Evolutionary conservation across 345 rosid species (phyloP).

Genomic region (Euphorbia lathyris): DNA sequence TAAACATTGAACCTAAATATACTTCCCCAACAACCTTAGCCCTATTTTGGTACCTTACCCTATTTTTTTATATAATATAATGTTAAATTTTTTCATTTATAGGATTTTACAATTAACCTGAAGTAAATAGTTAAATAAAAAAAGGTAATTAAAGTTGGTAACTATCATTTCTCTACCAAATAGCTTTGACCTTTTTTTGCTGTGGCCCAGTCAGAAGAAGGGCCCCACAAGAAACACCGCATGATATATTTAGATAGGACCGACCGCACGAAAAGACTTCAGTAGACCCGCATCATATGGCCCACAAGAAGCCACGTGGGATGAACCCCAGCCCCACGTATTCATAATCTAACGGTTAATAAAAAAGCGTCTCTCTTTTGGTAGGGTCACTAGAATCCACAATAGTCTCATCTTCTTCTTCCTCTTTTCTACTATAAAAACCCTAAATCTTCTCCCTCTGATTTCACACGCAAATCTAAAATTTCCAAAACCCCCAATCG

Average conservation of each 20-base stretch:
- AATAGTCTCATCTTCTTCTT: not conserved
- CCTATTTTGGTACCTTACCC: no score
- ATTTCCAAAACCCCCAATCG: not conserved
- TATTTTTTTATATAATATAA: no score
- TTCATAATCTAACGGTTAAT: not conserved
- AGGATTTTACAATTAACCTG: no score
- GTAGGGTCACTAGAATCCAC: conserved; percentile 21
- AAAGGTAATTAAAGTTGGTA: no score
- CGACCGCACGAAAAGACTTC: not conserved
- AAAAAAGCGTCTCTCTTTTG: not conserved
- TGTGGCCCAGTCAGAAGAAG: not conserved
- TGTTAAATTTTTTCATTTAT: no score
- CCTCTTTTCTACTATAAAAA: conserved; percentile 1
- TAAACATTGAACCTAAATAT: no score
- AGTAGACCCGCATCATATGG: not conserved
- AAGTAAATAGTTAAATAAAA: no score
- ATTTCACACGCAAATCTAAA: not conserved
- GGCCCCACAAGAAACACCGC: not conserved
- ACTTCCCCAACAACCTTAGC: no score
- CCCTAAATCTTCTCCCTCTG: conserved; percentile 13
- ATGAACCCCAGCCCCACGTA: not conserved
- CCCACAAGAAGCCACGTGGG: not conserved
- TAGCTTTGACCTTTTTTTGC: not conserved
- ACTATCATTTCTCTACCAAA: not conserved
- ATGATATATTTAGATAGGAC: not conserved